Base-by-base conservation (phyloP, 2,329 filamentous ascomycete species). In the Ophiosphaerella narmari region DNA sequence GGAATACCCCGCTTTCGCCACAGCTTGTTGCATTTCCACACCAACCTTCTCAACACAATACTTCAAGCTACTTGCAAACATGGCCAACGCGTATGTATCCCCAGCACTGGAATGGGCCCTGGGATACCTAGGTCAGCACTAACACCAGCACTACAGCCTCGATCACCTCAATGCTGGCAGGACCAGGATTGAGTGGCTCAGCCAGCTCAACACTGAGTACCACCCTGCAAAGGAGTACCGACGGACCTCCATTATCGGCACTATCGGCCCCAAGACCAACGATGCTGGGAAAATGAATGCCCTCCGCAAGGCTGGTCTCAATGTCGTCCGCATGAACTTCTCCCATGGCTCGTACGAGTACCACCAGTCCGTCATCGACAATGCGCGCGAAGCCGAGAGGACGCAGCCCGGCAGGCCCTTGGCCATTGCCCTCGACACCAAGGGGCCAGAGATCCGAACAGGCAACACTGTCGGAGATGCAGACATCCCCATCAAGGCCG, bases 241-340 rank as follows among this genome's bases (percentile, higher is more conserved):
- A 72, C 88, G 94, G 66, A 96, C 93, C 58, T 96, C 92, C 73
- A 99, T 99, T 81, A 97, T 99, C 78, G 91, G 93, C 82, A 97
- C 94, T 68, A 97, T 99, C 75, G 94, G 94, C 57, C 94, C 94
- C 74, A 99, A 97, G 87, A 99, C 94, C 68, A 99, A 99, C 84
- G 96, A 91, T 33, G 88, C 92, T 50, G 90, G 97, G 81, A 92
- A 91, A 78, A 96, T 99, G 81, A 97, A 97, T 80, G 84, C 87
- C 75, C 89, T 99, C 69, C 90, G 93, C 76, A 84, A 83, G 72
- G 88, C 88, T 62, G 94, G 94, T 78, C 87, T 97, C 70, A 97
- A 97, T 79, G 91, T 99, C 65, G 94, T 97, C 66, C 93, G 94
- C 80, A 99, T 99, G 94, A 99, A 99, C 88, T 97, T 97, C 77